Evolutionary conservation across 176 grass and related monocot species (phyloP), one percentile per base, ranked within the genome.

Genomic region (Themeda triandra): DNA sequence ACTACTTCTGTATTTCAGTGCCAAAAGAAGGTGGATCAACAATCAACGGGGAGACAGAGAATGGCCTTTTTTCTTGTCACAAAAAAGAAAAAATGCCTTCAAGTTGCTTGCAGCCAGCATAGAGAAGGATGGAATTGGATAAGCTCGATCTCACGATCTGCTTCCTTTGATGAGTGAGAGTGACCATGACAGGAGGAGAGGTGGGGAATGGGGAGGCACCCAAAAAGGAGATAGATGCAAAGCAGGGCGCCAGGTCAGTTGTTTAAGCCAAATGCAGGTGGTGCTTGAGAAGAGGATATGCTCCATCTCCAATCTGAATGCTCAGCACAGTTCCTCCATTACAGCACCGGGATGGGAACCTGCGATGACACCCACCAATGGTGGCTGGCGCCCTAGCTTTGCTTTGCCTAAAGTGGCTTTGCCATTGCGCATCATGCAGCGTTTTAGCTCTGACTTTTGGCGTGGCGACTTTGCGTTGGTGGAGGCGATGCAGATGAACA

Each of bases 381-480:
- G 88, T 90, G 73, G 59, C 23, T 83, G 73, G 58, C 23, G 45
- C 80, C 49, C 76, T 49, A 59, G 39, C 78, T 90, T 82, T 74
- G 75, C 75, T 51, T 59, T 59, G 54, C 54, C 54, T 66, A 90
- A 85, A 87, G 89, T 67, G 80, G 60, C 45, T 90, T 86, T 87
- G 75, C 45, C 45, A 79, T 86, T 86, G 75, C 45, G 67, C 84
- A 83, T 49, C 74, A 62, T 86, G 28, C 31, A 29, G 73, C 44
- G 83, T 59, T 60, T 44, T 44, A 70, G 42, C 54, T 49, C 73
- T 73, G 33, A 18, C 76, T 80, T 83, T 63, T 75, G 6, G 18
- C 51, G 59, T 87, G 88, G 80, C 84, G 58, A 30, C 79, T 90
- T 90, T 90, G 48, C 46, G n/a, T n/a, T n/a, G n/a, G n/a, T n/a